Evolutionary conservation across 768 basidiomycete genomes (phyloP).

Genomic region (Suillus hirtellus): DNA sequence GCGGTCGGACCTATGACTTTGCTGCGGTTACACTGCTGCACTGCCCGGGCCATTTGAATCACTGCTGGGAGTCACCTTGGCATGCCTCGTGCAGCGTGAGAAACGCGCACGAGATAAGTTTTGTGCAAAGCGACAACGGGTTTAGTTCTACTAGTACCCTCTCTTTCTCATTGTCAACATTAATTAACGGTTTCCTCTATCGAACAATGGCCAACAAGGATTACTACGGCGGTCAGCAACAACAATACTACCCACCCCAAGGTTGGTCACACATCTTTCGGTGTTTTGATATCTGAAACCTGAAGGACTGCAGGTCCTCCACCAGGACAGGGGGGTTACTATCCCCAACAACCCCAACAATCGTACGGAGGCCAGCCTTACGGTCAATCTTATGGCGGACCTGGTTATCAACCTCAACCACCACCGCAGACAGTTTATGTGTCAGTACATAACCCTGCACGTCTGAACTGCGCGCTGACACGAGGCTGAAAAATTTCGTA

Average conservation of each 20-base stretch:
- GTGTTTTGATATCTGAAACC: neutral
- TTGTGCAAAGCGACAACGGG: neutral
- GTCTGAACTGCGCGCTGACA: neutral
- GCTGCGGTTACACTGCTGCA: slow-evolving; percentile 3
- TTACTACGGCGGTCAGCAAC: slow-evolving; percentile 56
- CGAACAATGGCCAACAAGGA: slow-evolving; percentile 69
- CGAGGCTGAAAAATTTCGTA: slow-evolving; percentile 16
- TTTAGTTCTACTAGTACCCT: slow-evolving; percentile 8
- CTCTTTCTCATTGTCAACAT: slow-evolving; percentile 9
- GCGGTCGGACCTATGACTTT: neutral
- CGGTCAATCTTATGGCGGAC: slow-evolving; percentile 36
- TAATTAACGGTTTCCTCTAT: slow-evolving; percentile 15
- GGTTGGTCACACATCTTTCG: slow-evolving; percentile 34
- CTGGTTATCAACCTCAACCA: slow-evolving; percentile 56
- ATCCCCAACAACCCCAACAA: slow-evolving; percentile 73
- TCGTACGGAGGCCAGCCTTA: slow-evolving; percentile 58
- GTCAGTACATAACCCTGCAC: slow-evolving; percentile 42
- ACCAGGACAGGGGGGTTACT: slow-evolving; percentile 70
- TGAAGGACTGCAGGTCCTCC: slow-evolving; percentile 42
- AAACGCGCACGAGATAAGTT: slow-evolving; percentile 10
- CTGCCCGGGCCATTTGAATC: slow-evolving; percentile 3
- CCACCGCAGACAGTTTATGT: slow-evolving; percentile 84
- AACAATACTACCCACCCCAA: slow-evolving; percentile 48
- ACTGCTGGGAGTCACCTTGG: slow-evolving; percentile 1
- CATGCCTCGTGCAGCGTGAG: slow-evolving; percentile 6